phyloP scores from a whole-genome alignment of 257 asterid species.

The Nicotiana paniculata region DNA sequence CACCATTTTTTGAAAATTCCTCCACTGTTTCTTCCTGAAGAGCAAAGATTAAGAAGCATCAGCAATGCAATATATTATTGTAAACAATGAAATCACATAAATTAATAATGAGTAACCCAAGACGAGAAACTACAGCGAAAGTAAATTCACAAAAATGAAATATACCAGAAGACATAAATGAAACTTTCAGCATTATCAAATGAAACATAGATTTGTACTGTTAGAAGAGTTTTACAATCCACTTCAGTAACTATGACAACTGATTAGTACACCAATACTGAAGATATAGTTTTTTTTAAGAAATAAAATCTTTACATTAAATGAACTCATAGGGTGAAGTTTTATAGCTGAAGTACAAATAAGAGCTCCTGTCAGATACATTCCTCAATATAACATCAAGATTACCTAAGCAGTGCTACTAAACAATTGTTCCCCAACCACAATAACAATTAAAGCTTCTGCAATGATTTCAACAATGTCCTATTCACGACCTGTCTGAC shows the following conservation, averaged over 20 bases:
- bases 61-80: neutral
- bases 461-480: neutral
- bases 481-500: slow-evolving; percentile 3
- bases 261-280: neutral
- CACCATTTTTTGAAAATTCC: slow-evolving; percentile 43
- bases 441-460: neutral
- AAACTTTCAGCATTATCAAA: neutral
- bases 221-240: neutral
- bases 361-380: slow-evolving; percentile 1
- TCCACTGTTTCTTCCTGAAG: slow-evolving; percentile 73
- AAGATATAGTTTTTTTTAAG: neutral
- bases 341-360: slow-evolving; percentile 4
- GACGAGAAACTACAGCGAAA: neutral
- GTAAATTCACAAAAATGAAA: neutral
- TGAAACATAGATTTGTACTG: neutral
- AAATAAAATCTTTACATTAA: slow-evolving; percentile 4
- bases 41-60: neutral
- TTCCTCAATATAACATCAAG: slow-evolving; percentile 1
- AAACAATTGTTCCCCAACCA: neutral
- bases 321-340: neutral
- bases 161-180: neutral
- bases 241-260: neutral
- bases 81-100: neutral
- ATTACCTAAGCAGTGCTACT: slow-evolving; percentile 6
- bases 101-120: neutral